These are phyloP conservation scores for Grigorovia humatica DNA, from an alignment of 805 yeast genomes.

Conservation along the genomic window DNA sequence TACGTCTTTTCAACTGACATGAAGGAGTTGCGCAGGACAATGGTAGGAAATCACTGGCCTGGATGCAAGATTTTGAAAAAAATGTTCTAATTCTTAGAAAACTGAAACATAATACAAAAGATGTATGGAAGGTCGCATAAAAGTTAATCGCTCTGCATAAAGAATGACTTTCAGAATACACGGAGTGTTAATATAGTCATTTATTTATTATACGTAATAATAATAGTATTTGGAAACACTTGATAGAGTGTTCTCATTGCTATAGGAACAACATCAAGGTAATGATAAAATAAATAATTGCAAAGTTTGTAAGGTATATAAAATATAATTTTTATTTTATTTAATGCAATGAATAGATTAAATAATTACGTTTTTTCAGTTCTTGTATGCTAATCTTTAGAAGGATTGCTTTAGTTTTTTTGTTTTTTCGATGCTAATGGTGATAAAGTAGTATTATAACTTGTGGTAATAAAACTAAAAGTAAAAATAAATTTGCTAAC, in stretches of 20 bases:
- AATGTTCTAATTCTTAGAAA: neutral
- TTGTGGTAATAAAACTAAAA: no score
- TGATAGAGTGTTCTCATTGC: no score
- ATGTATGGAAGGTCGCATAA: neutral
- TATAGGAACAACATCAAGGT: no score
- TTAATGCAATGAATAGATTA: neutral
- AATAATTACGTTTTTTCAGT: neutral
- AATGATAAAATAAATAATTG: neutral
- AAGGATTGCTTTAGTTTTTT: no score
- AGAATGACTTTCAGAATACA: neutral
- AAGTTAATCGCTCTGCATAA: neutral
- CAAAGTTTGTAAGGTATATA: neutral
- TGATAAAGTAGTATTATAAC: neutral
- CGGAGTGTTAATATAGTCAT: neutral
- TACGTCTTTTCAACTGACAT: no score
- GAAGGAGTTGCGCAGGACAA: no score
- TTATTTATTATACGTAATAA: no score
- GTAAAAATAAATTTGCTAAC: neutral
- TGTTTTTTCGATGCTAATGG: neutral
- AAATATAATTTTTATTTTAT: no score
- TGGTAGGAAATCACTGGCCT: no score
- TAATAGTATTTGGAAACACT: no score
- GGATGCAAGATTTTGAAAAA: neutral
- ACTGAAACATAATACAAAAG: neutral
- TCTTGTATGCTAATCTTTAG: neutral